These are phyloP conservation scores for Pseudopyricularia cyperi DNA, from an alignment of 2,329 filamentous ascomycete species.

Conservation along the genomic window DNA sequence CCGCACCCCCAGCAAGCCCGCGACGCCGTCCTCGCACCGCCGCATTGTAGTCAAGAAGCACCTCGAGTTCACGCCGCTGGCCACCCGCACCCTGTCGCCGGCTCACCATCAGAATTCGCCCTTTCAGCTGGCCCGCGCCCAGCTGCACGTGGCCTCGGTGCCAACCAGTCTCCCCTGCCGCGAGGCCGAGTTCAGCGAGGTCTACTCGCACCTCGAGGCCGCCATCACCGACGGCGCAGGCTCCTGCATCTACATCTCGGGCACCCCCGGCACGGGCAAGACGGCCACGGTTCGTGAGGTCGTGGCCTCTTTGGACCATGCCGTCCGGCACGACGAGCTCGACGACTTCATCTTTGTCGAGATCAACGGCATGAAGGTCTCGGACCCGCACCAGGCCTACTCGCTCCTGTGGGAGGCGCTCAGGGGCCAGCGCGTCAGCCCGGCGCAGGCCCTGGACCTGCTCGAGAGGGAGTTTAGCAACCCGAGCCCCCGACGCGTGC, in stretches of 20 bases:
- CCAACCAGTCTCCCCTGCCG: conserved; percentile 81
- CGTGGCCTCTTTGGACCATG: conserved; percentile 74
- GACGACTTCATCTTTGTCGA: conserved; percentile 98
- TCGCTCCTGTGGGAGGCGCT: conserved; percentile 91
- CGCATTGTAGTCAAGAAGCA: conserved; percentile 67
- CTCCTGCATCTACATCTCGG: conserved; percentile 96
- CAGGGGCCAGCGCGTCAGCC: conserved; percentile 83
- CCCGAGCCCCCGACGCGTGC: conserved; percentile 78
- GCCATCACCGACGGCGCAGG: conserved; percentile 90
- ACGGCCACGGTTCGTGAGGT: conserved; percentile 96
- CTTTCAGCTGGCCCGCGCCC: conserved; percentile 78
- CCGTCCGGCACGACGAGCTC: conserved; percentile 77
- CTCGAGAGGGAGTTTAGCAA: conserved; percentile 87
- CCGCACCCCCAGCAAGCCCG: conserved; percentile 32
- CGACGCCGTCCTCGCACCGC: conserved; percentile 27
- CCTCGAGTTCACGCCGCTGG: conserved; percentile 90
- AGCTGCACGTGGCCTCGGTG: conserved; percentile 87
- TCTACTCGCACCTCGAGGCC: conserved; percentile 86
- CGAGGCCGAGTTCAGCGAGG: conserved; percentile 79
- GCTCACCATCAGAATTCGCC: conserved; percentile 67
- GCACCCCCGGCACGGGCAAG: conserved; percentile 95
- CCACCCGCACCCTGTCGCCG: conserved; percentile 71
- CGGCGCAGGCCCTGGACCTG: conserved; percentile 80
- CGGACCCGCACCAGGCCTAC: conserved; percentile 94
- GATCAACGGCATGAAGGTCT: conserved; percentile 99